Evolutionary conservation across 345 rosid species (phyloP).

Genomic region (Clausena lansium): DNA sequence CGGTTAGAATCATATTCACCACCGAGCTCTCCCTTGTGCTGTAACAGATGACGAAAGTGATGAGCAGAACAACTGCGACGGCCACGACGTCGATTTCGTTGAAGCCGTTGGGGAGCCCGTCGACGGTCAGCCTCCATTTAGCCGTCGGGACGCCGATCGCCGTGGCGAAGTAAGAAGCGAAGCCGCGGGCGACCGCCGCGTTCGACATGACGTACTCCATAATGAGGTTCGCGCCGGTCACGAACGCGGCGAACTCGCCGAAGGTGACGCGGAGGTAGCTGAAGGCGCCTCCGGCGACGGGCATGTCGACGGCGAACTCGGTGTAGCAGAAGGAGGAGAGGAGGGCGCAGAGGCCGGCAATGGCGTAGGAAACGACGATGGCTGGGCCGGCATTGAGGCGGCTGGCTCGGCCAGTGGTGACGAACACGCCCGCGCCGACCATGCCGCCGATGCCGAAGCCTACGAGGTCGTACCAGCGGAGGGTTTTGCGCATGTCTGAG

Average conservation of each 20-base stretch:
- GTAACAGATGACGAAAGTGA: slow-evolving; percentile 74
- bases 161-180: slow-evolving; percentile 66
- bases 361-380: slow-evolving; percentile 77
- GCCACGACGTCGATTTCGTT: slow-evolving; percentile 75
- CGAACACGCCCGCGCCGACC: slow-evolving; percentile 96
- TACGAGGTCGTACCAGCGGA: slow-evolving; percentile 83
- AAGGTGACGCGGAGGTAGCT: slow-evolving; percentile 89
- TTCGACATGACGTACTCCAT: slow-evolving; percentile 91
- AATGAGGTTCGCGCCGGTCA: slow-evolving; percentile 85
- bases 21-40: slow-evolving; percentile 77
- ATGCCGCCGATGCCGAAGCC: slow-evolving; percentile 93
- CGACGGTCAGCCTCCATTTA: slow-evolving; percentile 59
- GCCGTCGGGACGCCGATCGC: slow-evolving; percentile 73
- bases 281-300: slow-evolving; percentile 98
- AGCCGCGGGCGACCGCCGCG: slow-evolving; percentile 86
- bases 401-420: slow-evolving; percentile 71
- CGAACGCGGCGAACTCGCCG: slow-evolving; percentile 85
- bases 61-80: slow-evolving; percentile 42
- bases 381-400: slow-evolving; percentile 72
- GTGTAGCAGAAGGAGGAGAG: slow-evolving; percentile 98
- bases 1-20: slow-evolving; percentile 75
- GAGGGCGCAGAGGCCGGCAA: slow-evolving; percentile 94
- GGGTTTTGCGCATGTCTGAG: slow-evolving; percentile 61
- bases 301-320: slow-evolving; percentile 94
- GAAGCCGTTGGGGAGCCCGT: slow-evolving; percentile 65